A percentile compares a stretch with the other conserved stretches of the same genome.
Conservation (phyloP, 208 protist species). For the Spongospora subterranea region DNA sequence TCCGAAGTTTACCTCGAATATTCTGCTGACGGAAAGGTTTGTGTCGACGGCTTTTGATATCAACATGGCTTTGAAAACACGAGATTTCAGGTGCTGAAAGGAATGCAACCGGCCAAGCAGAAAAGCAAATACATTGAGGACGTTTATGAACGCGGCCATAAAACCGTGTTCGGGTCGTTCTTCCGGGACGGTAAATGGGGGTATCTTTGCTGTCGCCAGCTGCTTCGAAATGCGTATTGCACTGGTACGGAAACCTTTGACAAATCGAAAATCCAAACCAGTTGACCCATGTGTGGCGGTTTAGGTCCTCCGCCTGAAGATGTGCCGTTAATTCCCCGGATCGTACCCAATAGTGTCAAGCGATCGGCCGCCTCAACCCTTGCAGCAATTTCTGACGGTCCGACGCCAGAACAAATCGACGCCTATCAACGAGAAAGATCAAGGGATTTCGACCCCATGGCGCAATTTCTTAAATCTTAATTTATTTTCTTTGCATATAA, state of each 20-base stretch:
- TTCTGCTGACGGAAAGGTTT: conserved; percentile 58
- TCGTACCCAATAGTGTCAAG: neutral
- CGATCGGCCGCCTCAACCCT: neutral
- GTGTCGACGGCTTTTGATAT: neutral
- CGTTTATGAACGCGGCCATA: conserved; percentile 58
- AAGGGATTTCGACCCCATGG: neutral
- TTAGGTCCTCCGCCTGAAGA: neutral
- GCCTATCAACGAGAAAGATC: neutral
- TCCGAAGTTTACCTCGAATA: conserved; percentile 88
- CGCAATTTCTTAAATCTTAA: neutral
- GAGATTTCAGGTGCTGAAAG: conserved; percentile 54
- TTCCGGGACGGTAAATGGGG: conserved; percentile 58
- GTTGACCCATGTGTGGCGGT: neutral
- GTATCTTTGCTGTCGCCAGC: conserved; percentile 59
- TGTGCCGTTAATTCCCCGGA: too few relatives aligned
- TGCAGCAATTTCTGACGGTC: neutral
- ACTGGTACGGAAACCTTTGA: conserved; percentile 49
- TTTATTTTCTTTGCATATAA: neutral
- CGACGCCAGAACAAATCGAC: neutral
- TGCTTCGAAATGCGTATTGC: conserved; percentile 62
- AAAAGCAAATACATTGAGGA: conserved; percentile 62
- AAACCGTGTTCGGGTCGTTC: conserved; percentile 56
- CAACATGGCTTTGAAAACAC: neutral
- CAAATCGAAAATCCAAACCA: neutral
- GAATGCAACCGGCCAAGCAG: conserved; percentile 34